These are phyloP conservation scores for Populus davidiana DNA, from an alignment of 345 rosid genomes.

Conservation along the genomic window DNA sequence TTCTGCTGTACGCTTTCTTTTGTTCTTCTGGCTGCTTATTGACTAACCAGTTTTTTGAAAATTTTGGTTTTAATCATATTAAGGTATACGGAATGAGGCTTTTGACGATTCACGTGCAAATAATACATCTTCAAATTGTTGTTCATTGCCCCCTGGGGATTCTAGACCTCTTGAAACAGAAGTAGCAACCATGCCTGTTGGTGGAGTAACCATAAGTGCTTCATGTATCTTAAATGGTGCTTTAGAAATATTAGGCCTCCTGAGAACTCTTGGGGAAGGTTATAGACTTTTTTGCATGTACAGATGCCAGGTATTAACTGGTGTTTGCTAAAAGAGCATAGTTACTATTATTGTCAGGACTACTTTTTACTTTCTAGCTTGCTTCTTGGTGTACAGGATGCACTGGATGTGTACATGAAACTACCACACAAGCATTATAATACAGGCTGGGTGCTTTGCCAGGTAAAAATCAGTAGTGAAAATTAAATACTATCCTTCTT, in stretches of 20 bases:
- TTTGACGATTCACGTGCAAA: slow-evolving; percentile 71
- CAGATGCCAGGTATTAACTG: slow-evolving; percentile 66
- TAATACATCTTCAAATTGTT: slow-evolving; percentile 48
- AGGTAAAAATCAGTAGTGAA: slow-evolving; percentile 43
- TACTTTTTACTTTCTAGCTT: slow-evolving; percentile 23
- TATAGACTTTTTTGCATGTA: slow-evolving; percentile 83
- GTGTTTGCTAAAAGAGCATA: slow-evolving; percentile 4
- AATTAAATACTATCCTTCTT: background rate
- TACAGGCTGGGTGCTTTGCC: slow-evolving; percentile 96
- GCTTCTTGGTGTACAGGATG: slow-evolving; percentile 62
- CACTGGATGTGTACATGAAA: slow-evolving; percentile 66
- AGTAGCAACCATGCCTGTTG: slow-evolving; percentile 44
- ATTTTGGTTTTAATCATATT: slow-evolving; percentile 17
- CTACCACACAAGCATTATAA: slow-evolving; percentile 85
- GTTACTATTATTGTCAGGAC: slow-evolving; percentile 16
- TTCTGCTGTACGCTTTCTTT: slow-evolving; percentile 1
- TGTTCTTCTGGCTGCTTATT: slow-evolving; percentile 3
- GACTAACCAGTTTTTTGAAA: slow-evolving; percentile 14
- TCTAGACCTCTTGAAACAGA: slow-evolving; percentile 61
- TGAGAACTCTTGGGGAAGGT: slow-evolving; percentile 87
- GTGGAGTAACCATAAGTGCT: slow-evolving; percentile 41
- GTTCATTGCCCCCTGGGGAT: slow-evolving; percentile 47
- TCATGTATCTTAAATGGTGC: slow-evolving; percentile 63
- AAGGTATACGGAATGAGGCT: slow-evolving; percentile 71
- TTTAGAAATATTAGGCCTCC: slow-evolving; percentile 69